A percentile compares a stretch with the other conserved stretches of the same genome.
phyloP scores from a whole-genome alignment of 164 flowering plant genomes.

The Euptelea pleiosperma region DNA sequence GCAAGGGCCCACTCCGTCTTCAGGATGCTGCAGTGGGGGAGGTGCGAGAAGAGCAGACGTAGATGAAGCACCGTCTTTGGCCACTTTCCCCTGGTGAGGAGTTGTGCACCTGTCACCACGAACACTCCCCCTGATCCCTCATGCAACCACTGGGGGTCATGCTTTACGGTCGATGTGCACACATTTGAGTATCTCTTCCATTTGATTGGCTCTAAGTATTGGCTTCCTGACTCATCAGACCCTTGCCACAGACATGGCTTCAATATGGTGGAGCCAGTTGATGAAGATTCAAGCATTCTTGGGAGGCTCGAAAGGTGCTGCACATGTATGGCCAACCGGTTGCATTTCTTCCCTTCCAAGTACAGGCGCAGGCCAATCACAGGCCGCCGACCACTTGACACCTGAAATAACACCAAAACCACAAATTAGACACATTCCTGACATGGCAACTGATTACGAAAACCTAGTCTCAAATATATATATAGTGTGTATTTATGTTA shows the following conservation, averaged over 20 bases:
- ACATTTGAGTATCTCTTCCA: constrained; percentile 72
- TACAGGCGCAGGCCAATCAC: constrained; percentile 76
- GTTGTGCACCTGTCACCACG: constrained; percentile 87
- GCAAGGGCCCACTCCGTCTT: constrained; percentile 70
- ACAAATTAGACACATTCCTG: background rate
- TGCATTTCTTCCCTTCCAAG: constrained; percentile 81
- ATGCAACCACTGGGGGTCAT: constrained; percentile 64
- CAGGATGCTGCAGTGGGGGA: constrained; percentile 60
- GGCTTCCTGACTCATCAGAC: constrained; percentile 49
- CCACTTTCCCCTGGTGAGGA: constrained; percentile 64
- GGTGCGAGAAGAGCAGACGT: constrained; percentile 57
- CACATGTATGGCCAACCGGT: constrained; percentile 71
- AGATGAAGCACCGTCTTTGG: constrained; percentile 75
- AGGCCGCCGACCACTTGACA: constrained; percentile 59
- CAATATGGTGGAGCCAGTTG: constrained; percentile 9
- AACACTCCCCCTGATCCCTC: constrained; percentile 46
- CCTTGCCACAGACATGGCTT: constrained; percentile 63
- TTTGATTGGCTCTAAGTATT: constrained; percentile 58
- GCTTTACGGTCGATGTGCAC: constrained; percentile 64
- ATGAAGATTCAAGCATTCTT: constrained; percentile 33
- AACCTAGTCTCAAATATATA: too few species aligned
- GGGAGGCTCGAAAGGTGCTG: constrained; percentile 85
- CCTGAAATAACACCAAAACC: constrained; percentile 35
- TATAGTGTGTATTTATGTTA: too few species aligned
- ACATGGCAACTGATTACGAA: too few species aligned